Evolutionary conservation across 2,329 filamentous ascomycete species (phyloP).

Genomic region (Ceratocystis destructans): DNA sequence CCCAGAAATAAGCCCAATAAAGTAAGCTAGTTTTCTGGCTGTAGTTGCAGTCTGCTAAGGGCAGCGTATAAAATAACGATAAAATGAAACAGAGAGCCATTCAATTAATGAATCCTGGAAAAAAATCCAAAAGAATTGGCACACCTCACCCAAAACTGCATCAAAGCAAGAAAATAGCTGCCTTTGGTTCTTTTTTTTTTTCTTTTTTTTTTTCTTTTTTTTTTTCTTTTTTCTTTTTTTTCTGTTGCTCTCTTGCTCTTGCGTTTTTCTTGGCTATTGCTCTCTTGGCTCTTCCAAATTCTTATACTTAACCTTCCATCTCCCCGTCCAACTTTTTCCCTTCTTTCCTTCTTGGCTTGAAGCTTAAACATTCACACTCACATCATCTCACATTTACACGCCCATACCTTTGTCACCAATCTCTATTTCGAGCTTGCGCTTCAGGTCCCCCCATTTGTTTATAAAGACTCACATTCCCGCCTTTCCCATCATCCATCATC

Average conservation of each 20-base stretch:
- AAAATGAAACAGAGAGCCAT: neutral
- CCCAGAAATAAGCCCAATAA: no score
- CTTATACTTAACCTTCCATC: neutral
- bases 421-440: no score
- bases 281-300: neutral
- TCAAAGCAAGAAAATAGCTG: neutral
- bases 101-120: neutral
- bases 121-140: slow-evolving; percentile 3
- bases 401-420: neutral
- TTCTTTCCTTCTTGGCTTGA: neutral
- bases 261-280: no score
- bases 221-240: no score
- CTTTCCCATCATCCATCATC: neutral
- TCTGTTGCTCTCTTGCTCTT: no score
- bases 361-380: slow-evolving; percentile 2
- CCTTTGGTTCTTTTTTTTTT: neutral
- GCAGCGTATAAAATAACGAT: neutral
- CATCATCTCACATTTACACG: neutral
- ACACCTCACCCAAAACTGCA: neutral
- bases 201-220: no score
- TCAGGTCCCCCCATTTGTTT: neutral
- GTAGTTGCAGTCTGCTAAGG: no score
- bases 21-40: no score
- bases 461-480: neutral
- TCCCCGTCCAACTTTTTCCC: neutral